A percentile compares a stretch with the other conserved stretches of the same genome.
Conservation (phyloP, 352 stramenopile species). For the Globisporangium sylvaticum region DNA sequence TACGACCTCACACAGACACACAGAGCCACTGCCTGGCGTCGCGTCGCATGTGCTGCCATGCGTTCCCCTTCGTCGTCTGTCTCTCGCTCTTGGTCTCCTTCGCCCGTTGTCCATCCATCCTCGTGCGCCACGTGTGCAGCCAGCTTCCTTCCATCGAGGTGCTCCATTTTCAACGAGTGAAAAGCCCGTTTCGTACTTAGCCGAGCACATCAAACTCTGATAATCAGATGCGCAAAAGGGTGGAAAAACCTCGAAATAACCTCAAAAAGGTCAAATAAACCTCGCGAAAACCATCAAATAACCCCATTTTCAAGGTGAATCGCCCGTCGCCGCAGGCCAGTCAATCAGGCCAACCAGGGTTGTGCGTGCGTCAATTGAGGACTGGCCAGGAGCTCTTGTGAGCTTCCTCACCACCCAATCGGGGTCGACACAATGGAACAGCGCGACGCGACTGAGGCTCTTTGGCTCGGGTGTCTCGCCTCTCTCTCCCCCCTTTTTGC, state of each 20-base stretch:
- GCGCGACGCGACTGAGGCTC: neutral
- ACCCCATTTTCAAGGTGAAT: neutral
- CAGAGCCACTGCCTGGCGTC: too few species aligned
- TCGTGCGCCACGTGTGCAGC: neutral
- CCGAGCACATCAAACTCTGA: neutral
- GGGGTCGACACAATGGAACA: neutral
- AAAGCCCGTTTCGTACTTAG: constrained; percentile 4
- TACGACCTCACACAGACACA: neutral
- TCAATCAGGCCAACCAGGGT: constrained; percentile 2
- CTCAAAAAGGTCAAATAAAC: too few species aligned
- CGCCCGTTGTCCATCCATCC: neutral
- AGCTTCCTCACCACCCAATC: constrained; percentile 17
- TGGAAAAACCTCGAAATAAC: neutral
- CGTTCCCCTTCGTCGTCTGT: neutral
- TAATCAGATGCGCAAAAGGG: constrained; percentile 2
- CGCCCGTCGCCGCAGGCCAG: neutral
- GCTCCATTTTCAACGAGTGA: neutral
- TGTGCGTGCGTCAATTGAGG: constrained; percentile 3
- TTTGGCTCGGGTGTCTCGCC: constrained; percentile 2
- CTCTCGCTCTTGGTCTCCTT: neutral
- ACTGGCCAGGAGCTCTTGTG: constrained; percentile 5
- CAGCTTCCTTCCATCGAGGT: neutral
- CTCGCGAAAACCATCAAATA: too few species aligned
- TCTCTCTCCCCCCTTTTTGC: neutral
- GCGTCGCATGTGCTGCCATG: neutral